Percentiles rank a stretch among this genome's conserved stretches.
phyloP scores from a whole-genome alignment of 2,329 filamentous ascomycete genomes.

The Alternaria conjuncta region DNA sequence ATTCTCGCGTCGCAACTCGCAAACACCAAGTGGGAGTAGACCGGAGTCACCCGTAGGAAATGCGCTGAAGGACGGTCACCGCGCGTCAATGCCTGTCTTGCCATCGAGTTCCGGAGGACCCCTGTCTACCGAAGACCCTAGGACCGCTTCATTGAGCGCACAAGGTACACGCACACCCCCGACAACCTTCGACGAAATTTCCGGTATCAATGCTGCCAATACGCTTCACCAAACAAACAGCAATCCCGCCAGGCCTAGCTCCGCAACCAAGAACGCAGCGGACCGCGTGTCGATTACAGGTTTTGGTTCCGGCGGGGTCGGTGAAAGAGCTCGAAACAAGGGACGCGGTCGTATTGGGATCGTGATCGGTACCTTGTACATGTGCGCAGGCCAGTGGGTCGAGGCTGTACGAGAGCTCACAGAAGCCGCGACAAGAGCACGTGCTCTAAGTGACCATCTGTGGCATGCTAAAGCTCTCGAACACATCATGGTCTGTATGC shows the following conservation, averaged over 20 bases:
- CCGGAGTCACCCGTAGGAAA: conserved; percentile 43
- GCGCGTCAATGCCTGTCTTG: conserved; percentile 81
- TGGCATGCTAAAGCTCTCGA: conserved; percentile 98
- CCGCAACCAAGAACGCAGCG: conserved; percentile 65
- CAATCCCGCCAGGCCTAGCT: conserved; percentile 29
- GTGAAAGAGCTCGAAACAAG: conserved; percentile 79
- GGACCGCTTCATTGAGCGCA: conserved; percentile 32
- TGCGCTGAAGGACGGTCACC: conserved; percentile 66
- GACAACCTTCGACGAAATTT: conserved; percentile 59
- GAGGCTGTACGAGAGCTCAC: conserved; percentile 85
- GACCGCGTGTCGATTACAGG: conserved; percentile 69
- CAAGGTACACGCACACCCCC: conserved; percentile 44
- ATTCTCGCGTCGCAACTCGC: conserved; percentile 41
- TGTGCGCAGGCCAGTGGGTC: conserved; percentile 87
- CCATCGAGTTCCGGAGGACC: conserved; percentile 48
- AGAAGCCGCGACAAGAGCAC: conserved; percentile 78
- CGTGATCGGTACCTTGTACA: conserved; percentile 81
- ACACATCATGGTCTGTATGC: conserved; percentile 78
- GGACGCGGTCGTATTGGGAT: conserved; percentile 81
- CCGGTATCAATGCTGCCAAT: conserved; percentile 46
- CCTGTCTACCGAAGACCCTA: conserved; percentile 33
- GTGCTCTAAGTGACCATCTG: conserved; percentile 85
- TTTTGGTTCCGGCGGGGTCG: conserved; percentile 68
- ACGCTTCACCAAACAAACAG: conserved; percentile 49
- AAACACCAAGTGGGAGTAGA: conserved; percentile 31